A percentile compares a stretch with the other conserved stretches of the same genome.
Evolutionary conservation across 495 filamentous ascomycete species (phyloP).

Genomic region (Sordaria brevicollis): DNA sequence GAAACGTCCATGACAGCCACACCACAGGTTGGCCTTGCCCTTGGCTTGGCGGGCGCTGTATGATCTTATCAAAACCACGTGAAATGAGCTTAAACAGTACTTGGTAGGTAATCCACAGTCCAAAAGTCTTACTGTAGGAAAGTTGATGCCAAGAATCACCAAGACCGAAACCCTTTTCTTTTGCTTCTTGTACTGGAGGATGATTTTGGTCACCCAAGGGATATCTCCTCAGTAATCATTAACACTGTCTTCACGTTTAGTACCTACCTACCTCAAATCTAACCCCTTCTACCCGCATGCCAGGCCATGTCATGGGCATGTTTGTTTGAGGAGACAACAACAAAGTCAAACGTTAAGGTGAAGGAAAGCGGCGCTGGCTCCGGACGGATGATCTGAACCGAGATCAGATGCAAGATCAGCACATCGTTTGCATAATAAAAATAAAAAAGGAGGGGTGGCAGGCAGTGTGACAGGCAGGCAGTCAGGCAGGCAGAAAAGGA

Average conservation of each 20-base stretch:
- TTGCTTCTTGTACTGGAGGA: neutral
- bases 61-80: neutral
- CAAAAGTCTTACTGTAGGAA: too few species aligned
- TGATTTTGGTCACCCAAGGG: neutral
- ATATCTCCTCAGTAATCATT: neutral
- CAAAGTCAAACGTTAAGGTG: neutral
- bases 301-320: too few species aligned
- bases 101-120: too few species aligned
- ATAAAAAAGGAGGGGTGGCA: neutral
- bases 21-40: too few species aligned
- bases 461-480: neutral
- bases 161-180: neutral
- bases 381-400: neutral
- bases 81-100: too few species aligned
- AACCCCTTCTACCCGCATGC: neutral
- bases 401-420: neutral
- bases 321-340: too few species aligned
- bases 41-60: neutral
- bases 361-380: neutral
- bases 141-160: too few species aligned
- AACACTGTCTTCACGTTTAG: neutral
- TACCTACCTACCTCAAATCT: neutral
- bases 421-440: neutral
- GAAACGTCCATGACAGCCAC: neutral
- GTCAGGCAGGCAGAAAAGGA: neutral